Percentiles rank a stretch among this genome's conserved stretches.
Evolutionary conservation across 2,329 filamentous ascomycete genomes (phyloP).

Genomic region (Cladosporium phlei): DNA sequence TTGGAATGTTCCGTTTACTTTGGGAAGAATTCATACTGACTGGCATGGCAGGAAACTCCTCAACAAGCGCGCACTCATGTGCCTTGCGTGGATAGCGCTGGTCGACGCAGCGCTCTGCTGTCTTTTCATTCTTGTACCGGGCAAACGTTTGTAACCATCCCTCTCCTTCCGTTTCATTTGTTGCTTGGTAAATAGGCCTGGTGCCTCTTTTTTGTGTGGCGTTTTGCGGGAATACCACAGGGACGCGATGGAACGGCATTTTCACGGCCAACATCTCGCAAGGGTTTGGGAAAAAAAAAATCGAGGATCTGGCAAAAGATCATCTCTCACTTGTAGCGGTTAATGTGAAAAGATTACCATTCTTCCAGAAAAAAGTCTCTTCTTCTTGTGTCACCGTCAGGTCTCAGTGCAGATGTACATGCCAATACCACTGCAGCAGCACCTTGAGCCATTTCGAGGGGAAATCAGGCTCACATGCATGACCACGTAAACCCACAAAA

Average conservation of each 20-base stretch:
- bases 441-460: no score
- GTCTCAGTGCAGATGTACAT: no score
- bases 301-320: not conserved
- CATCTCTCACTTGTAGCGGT: constrained; percentile 5
- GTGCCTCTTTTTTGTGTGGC: not conserved
- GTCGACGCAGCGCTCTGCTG: constrained; percentile 78
- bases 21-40: not conserved
- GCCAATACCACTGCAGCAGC: no score
- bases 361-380: not conserved
- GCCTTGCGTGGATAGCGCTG: constrained; percentile 68
- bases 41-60: constrained; percentile 60
- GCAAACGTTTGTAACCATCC: constrained; percentile 61
- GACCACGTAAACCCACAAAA: no score
- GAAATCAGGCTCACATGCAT: no score
- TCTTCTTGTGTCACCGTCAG: not conserved
- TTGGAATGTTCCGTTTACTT: not conserved
- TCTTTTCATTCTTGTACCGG: constrained; percentile 91
- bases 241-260: no score
- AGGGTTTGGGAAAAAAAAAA: not conserved
- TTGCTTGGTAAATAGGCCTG: constrained; percentile 10
- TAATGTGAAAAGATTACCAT: not conserved
- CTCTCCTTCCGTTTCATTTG: constrained; percentile 2
- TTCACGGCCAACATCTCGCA: not conserved
- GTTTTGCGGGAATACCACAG: constrained; percentile 3
- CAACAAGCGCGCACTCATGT: constrained; percentile 75